phyloP scores from a whole-genome alignment of 345 rosid species.

The Dovyalis caffra region DNA sequence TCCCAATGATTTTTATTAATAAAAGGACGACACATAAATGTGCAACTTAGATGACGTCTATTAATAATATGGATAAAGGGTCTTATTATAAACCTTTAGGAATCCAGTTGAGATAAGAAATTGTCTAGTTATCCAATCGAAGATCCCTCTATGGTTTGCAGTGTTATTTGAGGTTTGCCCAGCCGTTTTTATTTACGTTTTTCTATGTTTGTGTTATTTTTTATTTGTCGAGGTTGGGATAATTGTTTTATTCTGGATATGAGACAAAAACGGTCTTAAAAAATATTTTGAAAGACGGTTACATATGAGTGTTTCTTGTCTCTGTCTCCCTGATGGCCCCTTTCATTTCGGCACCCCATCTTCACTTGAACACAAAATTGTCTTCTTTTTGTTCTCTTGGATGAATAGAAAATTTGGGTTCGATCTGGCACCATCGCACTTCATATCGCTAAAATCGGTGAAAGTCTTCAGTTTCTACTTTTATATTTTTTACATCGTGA shows the following conservation, averaged over 20 bases:
- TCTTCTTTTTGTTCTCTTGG: not conserved
- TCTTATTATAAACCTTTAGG: too few relatives aligned
- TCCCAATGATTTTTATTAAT: too few relatives aligned
- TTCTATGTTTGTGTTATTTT: too few relatives aligned
- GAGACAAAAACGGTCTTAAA: not conserved
- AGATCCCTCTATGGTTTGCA: too few relatives aligned
- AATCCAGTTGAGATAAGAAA: too few relatives aligned
- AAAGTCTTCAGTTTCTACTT: not conserved
- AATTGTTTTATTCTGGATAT: not conserved
- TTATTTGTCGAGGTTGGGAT: too few relatives aligned
- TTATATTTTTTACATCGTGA: not conserved
- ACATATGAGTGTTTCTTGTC: not conserved
- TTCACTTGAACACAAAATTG: not conserved
- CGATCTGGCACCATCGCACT: not conserved
- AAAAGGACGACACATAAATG: too few relatives aligned
- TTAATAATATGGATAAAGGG: too few relatives aligned
- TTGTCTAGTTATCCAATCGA: too few relatives aligned
- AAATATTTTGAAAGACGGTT: not conserved
- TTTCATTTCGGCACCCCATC: not conserved
- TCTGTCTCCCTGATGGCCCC: not conserved
- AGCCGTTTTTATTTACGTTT: too few relatives aligned
- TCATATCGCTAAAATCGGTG: not conserved
- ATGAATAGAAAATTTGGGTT: not conserved
- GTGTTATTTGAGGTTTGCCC: too few relatives aligned
- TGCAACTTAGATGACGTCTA: too few relatives aligned